Evolutionary conservation across 208 protist species (phyloP).

Genomic region (Porcisia hertigi): DNA sequence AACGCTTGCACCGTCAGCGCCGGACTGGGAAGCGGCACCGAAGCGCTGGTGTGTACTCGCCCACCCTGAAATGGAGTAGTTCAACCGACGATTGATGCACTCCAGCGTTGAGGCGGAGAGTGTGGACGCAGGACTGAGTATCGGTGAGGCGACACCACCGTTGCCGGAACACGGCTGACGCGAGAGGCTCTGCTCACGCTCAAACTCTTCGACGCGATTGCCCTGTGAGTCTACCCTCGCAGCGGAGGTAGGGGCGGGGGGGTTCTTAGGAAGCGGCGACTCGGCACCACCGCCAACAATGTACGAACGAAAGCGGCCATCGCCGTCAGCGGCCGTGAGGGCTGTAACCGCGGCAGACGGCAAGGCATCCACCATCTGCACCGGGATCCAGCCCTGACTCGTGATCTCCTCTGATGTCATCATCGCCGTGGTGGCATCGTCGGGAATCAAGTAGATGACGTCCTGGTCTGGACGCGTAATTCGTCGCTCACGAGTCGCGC

Average conservation of each 20-base stretch:
- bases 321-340: neutral
- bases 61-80: slow-evolving; percentile 29
- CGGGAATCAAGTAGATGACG: slow-evolving; percentile 30
- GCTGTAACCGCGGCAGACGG: neutral
- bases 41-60: slow-evolving; percentile 16
- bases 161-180: neutral
- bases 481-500: slow-evolving; percentile 19
- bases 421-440: slow-evolving; percentile 18
- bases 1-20: neutral
- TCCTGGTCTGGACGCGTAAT: slow-evolving; percentile 21
- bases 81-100: slow-evolving; percentile 39
- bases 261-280: slow-evolving; percentile 10
- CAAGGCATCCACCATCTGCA: slow-evolving; percentile 28
- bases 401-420: slow-evolving; percentile 39
- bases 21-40: slow-evolving; percentile 10
- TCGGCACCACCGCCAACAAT: slow-evolving; percentile 13
- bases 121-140: slow-evolving; percentile 18
- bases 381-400: slow-evolving; percentile 41
- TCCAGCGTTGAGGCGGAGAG: slow-evolving; percentile 39
- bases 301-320: neutral
- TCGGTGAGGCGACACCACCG: neutral
- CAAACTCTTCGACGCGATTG: neutral
- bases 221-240: neutral
- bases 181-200: slow-evolving; percentile 13
- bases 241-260: neutral